Conservation (phyloP, 2,329 filamentous ascomycete genomes). For the Cladosporium velox region DNA sequence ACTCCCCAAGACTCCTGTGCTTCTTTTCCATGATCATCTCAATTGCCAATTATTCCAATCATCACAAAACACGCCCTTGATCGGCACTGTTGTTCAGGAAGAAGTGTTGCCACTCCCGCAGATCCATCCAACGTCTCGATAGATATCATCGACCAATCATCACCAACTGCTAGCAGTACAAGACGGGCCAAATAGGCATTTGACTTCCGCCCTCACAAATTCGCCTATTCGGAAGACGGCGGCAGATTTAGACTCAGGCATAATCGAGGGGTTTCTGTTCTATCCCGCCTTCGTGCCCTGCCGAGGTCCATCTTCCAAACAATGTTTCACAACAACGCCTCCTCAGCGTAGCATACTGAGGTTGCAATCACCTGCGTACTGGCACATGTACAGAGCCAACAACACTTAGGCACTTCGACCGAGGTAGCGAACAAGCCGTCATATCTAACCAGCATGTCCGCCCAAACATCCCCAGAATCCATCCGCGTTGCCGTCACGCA, state of each 20-base stretch:
- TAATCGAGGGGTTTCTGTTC: neutral
- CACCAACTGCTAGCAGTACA: neutral
- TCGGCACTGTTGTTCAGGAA: neutral
- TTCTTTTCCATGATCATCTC: neutral
- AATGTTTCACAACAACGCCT: neutral
- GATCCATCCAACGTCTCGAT: neutral
- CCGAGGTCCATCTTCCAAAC: neutral
- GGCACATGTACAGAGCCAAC: neutral
- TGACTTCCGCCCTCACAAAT: neutral
- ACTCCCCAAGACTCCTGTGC: neutral
- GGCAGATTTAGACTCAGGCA: neutral
- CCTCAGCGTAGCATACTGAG: neutral
- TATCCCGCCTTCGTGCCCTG: neutral
- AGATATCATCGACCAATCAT: neutral
- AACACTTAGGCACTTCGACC: neutral
- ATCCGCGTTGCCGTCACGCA: slow-evolving; percentile 52
- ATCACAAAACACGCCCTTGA: neutral
- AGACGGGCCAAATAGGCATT: neutral
- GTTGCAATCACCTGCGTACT: neutral
- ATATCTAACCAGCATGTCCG: neutral
- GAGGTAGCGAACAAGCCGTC: neutral
- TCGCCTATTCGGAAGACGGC: neutral
- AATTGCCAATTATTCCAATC: neutral
- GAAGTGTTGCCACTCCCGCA: neutral
- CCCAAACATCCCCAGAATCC: neutral